Evolutionary conservation across 495 filamentous ascomycete genomes (phyloP).

Genomic region (Trichoderma virens): DNA sequence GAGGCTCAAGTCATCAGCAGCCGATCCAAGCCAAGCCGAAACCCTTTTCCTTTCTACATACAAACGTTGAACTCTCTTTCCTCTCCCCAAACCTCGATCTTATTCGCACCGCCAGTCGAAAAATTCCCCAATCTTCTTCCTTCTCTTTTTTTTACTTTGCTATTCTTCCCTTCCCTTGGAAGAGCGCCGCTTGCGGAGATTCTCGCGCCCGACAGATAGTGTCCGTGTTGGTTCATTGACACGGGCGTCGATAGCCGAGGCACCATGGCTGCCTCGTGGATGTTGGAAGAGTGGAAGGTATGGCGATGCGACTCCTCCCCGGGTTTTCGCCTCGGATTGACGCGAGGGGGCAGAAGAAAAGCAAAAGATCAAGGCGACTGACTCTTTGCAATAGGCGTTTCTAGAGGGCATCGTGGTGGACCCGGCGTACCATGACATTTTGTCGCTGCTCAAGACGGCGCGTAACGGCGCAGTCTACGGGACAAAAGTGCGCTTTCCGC

Average conservation of each 20-base stretch:
- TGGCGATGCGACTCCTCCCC: neutral
- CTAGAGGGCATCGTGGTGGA: slow-evolving; percentile 69
- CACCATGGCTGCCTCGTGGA: slow-evolving; percentile 9
- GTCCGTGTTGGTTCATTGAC: neutral
- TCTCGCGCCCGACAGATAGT: neutral
- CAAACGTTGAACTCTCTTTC: no score
- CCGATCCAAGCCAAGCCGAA: no score
- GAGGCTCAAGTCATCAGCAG: no score
- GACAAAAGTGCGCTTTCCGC: slow-evolving; percentile 95
- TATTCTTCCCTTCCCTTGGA: no score
- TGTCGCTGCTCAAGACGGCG: slow-evolving; percentile 78
- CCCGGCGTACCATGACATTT: slow-evolving; percentile 70
- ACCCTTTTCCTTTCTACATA: no score
- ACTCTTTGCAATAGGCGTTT: slow-evolving; percentile 24
- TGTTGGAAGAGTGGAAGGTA: slow-evolving; percentile 9
- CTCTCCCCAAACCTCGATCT: no score
- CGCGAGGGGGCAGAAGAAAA: neutral
- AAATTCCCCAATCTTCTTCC: no score
- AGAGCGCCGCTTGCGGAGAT: neutral
- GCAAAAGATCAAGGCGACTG: neutral
- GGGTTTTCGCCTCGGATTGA: neutral
- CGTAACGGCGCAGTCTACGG: slow-evolving; percentile 98
- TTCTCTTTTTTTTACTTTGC: neutral
- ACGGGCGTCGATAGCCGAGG: neutral
- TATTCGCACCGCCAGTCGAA: no score